Evolutionary conservation across 129 eudicot species (phyloP).

Genomic region (Sambucus nigra): DNA sequence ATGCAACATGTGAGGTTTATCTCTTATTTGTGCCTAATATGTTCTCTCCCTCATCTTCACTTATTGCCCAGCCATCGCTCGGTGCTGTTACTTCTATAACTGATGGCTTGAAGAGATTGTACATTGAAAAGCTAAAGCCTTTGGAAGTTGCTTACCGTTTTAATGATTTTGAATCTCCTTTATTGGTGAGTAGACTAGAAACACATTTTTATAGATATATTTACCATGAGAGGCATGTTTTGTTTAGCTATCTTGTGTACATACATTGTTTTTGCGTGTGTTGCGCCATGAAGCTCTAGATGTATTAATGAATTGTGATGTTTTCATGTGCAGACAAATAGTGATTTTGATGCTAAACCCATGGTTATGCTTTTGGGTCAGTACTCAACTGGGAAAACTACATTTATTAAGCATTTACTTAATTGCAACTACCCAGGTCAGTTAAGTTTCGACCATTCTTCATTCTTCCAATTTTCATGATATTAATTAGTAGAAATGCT

Average conservation of each 20-base stretch:
- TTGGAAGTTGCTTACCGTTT: slow-evolving; percentile 75
- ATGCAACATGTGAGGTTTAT: background rate
- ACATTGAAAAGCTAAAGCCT: slow-evolving; percentile 80
- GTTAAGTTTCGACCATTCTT: background rate
- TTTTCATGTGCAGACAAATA: slow-evolving; percentile 42
- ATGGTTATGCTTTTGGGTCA: slow-evolving; percentile 99
- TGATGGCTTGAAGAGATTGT: slow-evolving; percentile 86
- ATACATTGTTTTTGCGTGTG: background rate
- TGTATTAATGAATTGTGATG: background rate
- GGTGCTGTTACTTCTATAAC: slow-evolving; percentile 61
- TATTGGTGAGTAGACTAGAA: slow-evolving; percentile 45
- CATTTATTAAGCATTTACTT: slow-evolving; percentile 81
- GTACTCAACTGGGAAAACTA: slow-evolving; percentile 94
- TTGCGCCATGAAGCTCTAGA: background rate
- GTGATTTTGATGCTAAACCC: slow-evolving; percentile 85
- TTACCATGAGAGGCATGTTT: background rate
- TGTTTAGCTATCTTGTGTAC: too few species aligned
- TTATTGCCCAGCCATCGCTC: slow-evolving; percentile 25
- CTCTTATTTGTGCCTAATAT: background rate
- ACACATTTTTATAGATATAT: background rate
- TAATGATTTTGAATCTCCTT: slow-evolving; percentile 76
- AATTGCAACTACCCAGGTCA: slow-evolving; percentile 74
- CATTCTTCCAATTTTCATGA: background rate
- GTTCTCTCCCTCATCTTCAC: background rate
- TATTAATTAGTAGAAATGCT: background rate